Evolutionary conservation across 768 basidiomycete species (phyloP).

Genomic region (Suillus plorans): DNA sequence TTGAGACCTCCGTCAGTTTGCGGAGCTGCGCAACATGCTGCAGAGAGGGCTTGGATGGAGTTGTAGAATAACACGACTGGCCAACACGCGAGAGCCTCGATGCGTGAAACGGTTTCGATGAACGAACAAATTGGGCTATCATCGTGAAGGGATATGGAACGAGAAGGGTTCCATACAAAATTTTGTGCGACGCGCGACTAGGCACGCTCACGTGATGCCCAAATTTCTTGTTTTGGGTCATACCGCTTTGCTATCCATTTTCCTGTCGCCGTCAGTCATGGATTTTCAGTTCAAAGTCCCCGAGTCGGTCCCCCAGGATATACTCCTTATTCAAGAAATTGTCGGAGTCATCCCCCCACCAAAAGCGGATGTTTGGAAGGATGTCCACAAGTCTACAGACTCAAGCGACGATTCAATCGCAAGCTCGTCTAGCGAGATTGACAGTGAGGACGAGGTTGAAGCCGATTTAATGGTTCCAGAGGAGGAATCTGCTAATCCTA

Average conservation of each 20-base stretch:
- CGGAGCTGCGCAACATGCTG: slow-evolving; percentile 86
- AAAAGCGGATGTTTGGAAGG: not conserved
- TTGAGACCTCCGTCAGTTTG: slow-evolving; percentile 76
- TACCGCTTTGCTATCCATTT: not conserved
- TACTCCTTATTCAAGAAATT: slow-evolving; percentile 70
- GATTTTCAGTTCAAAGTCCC: slow-evolving; percentile 56
- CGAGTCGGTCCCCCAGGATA: slow-evolving; percentile 64
- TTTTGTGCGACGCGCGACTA: not conserved
- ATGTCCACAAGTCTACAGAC: slow-evolving; percentile 7
- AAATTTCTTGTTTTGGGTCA: slow-evolving; percentile 4
- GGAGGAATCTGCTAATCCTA: slow-evolving; percentile 31
- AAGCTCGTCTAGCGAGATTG: slow-evolving; percentile 52
- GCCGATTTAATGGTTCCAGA: slow-evolving; percentile 52
- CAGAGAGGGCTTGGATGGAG: slow-evolving; percentile 56
- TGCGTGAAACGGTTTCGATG: slow-evolving; percentile 4
- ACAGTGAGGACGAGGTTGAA: slow-evolving; percentile 75
- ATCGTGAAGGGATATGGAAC: slow-evolving; percentile 11
- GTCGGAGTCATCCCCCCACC: slow-evolving; percentile 38
- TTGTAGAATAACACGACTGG: slow-evolving; percentile 48
- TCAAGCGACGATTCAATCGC: slow-evolving; percentile 47
- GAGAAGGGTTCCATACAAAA: not conserved
- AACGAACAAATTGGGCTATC: slow-evolving; percentile 13
- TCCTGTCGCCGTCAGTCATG: slow-evolving; percentile 14
- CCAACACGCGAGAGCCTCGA: not conserved
- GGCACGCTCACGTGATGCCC: not conserved